Evolutionary conservation across 371 early-diverging fungal species (phyloP).

Genomic region (Mortierella sp.): DNA sequence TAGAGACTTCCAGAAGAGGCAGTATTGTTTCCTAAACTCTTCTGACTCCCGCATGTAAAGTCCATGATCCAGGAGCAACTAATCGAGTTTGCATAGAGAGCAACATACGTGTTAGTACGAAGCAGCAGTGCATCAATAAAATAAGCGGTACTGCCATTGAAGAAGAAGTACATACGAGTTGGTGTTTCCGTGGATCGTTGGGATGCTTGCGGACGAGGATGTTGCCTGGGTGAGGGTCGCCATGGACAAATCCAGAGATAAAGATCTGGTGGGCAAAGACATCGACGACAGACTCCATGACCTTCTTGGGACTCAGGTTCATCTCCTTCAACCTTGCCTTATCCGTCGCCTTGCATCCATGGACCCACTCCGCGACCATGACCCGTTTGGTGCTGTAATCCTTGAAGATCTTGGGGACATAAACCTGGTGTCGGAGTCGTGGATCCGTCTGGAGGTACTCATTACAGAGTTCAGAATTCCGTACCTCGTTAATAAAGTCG

Average conservation of each 20-base stretch:
- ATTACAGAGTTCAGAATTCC: conserved; percentile 80
- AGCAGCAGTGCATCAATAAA: background rate
- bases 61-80: conserved; percentile 94
- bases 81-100: background rate
- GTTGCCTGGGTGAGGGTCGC: conserved; percentile 94
- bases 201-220: conserved; percentile 86
- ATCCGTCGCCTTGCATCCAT: conserved; percentile 78
- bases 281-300: conserved; percentile 85
- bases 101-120: background rate
- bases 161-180: conserved; percentile 48
- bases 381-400: conserved; percentile 80
- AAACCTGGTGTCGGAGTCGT: conserved; percentile 65
- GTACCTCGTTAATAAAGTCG: conserved; percentile 88
- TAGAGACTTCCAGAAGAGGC: conserved; percentile 89
- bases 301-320: conserved; percentile 61
- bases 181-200: conserved; percentile 59
- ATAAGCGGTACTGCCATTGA: background rate
- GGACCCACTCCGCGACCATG: conserved; percentile 91
- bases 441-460: conserved; percentile 70
- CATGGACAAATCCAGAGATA: conserved; percentile 89
- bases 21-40: conserved; percentile 84
- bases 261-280: conserved; percentile 94
- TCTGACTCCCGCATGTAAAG: conserved; percentile 86
- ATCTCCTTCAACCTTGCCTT: conserved; percentile 59
- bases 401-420: conserved; percentile 87